Conservation (phyloP, 495 filamentous ascomycete species). For the Aspergillus mulundensis region DNA sequence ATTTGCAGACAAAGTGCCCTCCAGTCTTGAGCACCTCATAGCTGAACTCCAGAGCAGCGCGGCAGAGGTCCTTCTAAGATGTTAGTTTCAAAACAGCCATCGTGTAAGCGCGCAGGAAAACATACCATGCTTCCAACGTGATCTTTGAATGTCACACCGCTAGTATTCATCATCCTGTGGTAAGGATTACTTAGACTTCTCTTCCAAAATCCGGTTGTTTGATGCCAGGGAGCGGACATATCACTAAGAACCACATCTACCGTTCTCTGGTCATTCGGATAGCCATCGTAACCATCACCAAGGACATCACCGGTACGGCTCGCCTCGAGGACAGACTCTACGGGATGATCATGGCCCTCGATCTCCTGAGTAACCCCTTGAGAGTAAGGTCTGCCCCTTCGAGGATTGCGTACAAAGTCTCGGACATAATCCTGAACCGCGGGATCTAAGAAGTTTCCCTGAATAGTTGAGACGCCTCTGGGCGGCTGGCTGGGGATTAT, state of each 20-base stretch:
- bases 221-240: constrained; percentile 95
- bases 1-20: constrained; percentile 95
- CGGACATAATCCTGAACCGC: constrained; percentile 70
- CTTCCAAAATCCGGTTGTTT: constrained; percentile 71
- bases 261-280: constrained; percentile 39
- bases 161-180: constrained; percentile 98
- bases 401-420: constrained; percentile 63
- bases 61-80: constrained; percentile 70
- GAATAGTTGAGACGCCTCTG: constrained; percentile 82
- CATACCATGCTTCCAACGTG: constrained; percentile 94
- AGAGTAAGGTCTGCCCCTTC: constrained; percentile 50
- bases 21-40: constrained; percentile 76
- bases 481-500: constrained; percentile 89
- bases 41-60: constrained; percentile 75
- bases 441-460: constrained; percentile 81
- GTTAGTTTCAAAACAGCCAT: neutral
- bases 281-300: neutral
- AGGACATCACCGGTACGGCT: neutral
- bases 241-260: constrained; percentile 96
- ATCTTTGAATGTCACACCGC: constrained; percentile 78
- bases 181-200: constrained; percentile 89
- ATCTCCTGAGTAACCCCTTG: constrained; percentile 8
- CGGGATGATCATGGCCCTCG: neutral
- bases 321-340: constrained; percentile 8
- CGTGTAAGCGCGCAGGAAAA: constrained; percentile 2